Base-by-base conservation (phyloP, 108 stramenopile species). In the Fragilariopsis cylindrus region DNA sequence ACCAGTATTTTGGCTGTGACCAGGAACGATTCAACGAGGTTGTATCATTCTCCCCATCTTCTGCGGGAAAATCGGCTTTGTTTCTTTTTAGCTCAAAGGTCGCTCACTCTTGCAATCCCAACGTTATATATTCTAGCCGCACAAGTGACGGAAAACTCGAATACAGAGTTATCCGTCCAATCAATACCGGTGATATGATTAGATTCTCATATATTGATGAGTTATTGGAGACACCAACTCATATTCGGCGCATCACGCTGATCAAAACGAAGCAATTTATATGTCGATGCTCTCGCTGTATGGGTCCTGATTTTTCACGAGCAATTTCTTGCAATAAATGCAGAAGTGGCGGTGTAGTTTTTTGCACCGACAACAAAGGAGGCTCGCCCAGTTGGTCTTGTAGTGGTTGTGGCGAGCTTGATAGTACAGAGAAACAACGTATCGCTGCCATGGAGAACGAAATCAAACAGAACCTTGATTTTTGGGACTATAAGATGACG, bases 41-140 rank as follows among this genome's bases (percentile, higher is more conserved):
- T 65, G 30, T 1, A 30, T 30, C 30, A 30, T 30, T 21, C 0
- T 21, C 21, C 1, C 21, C 21, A 21, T 21, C 13, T 42, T 21
- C 21, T 21, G 21, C 1, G 21, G 1, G 1, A 21, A 21, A 48
- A 30, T 44, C 40, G 12, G 80, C 80, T 40, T 49, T 81, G 3
- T 81, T 76, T 52, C 56, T 76, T 1, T 76, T 57, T 48, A 75
- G 69, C 7, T 71, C 70, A 3, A 76, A 76, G 63, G 71, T 81
- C 0, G 48, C 70, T 30, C 80, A 81, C 71, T 76, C 80, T 5
- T 81, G 80, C 1, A 7, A 67, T 21, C 80, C 80, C 4, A 80
- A 80, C 70, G 9, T 30, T 3, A 0, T 1, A 6, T 76, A 76
- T 49, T 48, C 76, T 1, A 72, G 71, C 8, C 13, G 39, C 13